Evolutionary conservation across 805 yeast species (phyloP).

Genomic region (Suhomyces sp.): DNA sequence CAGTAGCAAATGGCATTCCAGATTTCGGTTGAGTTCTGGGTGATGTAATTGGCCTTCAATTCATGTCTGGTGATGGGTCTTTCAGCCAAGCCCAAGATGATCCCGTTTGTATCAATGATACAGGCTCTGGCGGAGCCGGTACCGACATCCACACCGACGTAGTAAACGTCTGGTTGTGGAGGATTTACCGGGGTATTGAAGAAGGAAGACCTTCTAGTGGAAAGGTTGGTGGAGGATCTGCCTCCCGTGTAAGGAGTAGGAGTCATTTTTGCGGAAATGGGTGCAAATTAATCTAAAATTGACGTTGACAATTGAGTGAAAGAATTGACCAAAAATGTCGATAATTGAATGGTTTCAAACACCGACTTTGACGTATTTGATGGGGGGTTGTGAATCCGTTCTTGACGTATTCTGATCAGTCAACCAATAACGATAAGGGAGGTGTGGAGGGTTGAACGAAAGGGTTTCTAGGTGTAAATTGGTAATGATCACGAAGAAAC

Average conservation of each 20-base stretch:
- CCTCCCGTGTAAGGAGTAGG: constrained; percentile 4
- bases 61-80: constrained; percentile 77
- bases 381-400: too few relatives aligned
- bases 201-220: constrained; percentile 38
- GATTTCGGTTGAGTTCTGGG: constrained; percentile 87
- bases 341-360: too few relatives aligned
- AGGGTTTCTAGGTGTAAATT: too few relatives aligned
- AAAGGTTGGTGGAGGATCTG: constrained; percentile 42
- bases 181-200: constrained; percentile 33
- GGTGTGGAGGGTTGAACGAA: too few relatives aligned
- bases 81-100: constrained; percentile 75
- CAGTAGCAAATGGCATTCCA: constrained; percentile 88
- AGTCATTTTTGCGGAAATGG: too few relatives aligned
- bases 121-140: constrained; percentile 98
- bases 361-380: too few relatives aligned
- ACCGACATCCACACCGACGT: constrained; percentile 92
- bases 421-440: too few relatives aligned
- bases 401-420: too few relatives aligned
- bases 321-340: too few relatives aligned
- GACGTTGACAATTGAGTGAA: too few relatives aligned
- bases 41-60: constrained; percentile 68
- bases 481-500: too few relatives aligned
- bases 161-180: constrained; percentile 50
- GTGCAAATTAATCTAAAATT: too few relatives aligned
- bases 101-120: constrained; percentile 78